Evolutionary conservation across 2,329 filamentous ascomycete genomes (phyloP).

Genomic region (Samsoniella hepiali): DNA sequence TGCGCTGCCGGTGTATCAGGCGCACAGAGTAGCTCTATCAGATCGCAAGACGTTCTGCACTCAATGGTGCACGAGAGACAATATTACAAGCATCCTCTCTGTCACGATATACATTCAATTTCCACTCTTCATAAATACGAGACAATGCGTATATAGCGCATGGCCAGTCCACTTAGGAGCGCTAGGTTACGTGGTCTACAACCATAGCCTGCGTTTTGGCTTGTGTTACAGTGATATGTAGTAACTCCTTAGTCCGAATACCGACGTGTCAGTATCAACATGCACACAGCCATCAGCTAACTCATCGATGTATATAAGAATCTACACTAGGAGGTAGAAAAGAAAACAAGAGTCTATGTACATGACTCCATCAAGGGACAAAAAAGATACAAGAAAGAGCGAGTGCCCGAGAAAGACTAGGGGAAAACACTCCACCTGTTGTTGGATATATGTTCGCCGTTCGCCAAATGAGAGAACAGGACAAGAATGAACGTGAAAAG

Average conservation of each 20-base stretch:
- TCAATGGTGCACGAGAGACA: not conserved
- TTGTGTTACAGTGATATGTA: not conserved
- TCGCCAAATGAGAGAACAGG: not conserved
- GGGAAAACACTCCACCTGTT: not conserved
- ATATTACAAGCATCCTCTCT: not conserved
- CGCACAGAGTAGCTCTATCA: not conserved
- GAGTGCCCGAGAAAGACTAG: not conserved
- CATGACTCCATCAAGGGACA: not conserved
- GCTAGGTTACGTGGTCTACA: not conserved
- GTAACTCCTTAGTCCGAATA: not conserved
- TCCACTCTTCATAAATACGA: not conserved
- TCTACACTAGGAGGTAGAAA: not conserved
- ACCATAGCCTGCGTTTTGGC: not conserved
- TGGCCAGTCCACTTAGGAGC: not conserved
- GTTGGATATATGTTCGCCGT: not conserved
- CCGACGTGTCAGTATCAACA: not conserved
- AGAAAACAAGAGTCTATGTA: not conserved
- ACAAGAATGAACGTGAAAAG: not conserved
- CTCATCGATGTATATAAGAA: not conserved
- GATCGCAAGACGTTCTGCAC: not conserved
- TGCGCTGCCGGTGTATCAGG: not conserved
- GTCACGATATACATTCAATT: not conserved
- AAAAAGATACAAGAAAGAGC: not conserved
- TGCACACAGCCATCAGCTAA: not conserved
- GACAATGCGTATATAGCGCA: not conserved